A percentile compares a stretch with the other conserved stretches of the same genome.
These are phyloP conservation scores for Marasmius tenuissimus DNA, from an alignment of 1,284 basidiomycete species.

Conservation along the genomic window DNA sequence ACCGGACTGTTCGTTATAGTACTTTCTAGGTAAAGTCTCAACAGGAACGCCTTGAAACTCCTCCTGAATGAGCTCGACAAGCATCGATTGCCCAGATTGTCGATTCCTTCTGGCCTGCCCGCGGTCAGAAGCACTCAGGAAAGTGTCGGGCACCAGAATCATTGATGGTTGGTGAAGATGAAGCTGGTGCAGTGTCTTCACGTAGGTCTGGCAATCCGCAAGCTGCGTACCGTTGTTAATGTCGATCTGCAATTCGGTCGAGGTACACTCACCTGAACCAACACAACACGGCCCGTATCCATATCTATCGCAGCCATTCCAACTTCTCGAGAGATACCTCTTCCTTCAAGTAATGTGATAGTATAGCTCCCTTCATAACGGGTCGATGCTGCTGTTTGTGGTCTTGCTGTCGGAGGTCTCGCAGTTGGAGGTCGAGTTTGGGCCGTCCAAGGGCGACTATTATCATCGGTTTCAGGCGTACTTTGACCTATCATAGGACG, in stretches of 20 bases:
- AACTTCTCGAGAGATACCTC: conserved; percentile 77
- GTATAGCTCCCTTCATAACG: conserved; percentile 60
- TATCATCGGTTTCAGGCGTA: not conserved
- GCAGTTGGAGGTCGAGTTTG: conserved; percentile 51
- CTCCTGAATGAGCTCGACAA: conserved; percentile 74
- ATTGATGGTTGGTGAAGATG: conserved; percentile 70
- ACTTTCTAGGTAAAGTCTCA: conserved; percentile 69
- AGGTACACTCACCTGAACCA: conserved; percentile 57
- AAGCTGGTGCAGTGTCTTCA: conserved; percentile 87
- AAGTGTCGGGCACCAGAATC: conserved; percentile 80
- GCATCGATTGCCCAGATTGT: conserved; percentile 45
- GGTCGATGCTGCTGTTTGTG: conserved; percentile 60
- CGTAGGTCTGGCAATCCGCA: conserved; percentile 81
- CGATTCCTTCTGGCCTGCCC: conserved; percentile 44
- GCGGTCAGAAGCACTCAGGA: conserved; percentile 56
- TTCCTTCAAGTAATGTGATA: conserved; percentile 70
- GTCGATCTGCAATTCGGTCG: not conserved
- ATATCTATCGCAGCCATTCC: conserved; percentile 84
- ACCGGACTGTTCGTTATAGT: conserved; percentile 84
- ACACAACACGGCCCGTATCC: conserved; percentile 73
- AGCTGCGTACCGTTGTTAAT: conserved; percentile 44
- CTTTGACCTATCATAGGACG: not conserved
- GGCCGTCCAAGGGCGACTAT: conserved; percentile 29
- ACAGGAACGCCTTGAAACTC: conserved; percentile 70
- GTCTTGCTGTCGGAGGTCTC: conserved; percentile 49